These are phyloP conservation scores for Achlya hypogyna DNA, from an alignment of 352 stramenopile genomes.

Conservation along the genomic window DNA sequence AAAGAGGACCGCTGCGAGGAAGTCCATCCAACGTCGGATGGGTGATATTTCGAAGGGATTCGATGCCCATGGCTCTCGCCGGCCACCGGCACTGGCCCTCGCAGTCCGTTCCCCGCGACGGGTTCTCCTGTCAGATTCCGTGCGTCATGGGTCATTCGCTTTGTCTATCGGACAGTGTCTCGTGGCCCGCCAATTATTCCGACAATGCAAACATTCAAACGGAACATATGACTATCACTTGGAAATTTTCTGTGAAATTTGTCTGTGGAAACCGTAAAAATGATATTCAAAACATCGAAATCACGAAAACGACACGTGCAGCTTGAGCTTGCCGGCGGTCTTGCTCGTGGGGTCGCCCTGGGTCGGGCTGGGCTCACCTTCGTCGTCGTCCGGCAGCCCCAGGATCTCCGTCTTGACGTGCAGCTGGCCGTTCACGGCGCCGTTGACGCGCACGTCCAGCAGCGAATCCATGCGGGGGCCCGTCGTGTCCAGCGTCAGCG, in stretches of 20 bases:
- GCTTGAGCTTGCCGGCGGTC: slow-evolving; percentile 8
- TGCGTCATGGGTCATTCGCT: too few species aligned
- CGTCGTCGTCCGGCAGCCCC: slow-evolving; percentile 7
- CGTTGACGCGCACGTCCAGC: slow-evolving; percentile 11
- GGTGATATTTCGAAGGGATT: too few species aligned
- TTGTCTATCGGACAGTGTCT: too few species aligned
- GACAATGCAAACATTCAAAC: too few species aligned
- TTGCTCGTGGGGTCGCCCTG: neutral
- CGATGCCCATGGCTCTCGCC: too few species aligned
- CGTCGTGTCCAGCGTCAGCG: slow-evolving; percentile 1
- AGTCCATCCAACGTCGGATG: too few species aligned
- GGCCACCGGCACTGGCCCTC: too few species aligned
- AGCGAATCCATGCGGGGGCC: neutral
- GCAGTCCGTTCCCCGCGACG: too few species aligned
- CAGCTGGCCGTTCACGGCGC: slow-evolving; percentile 2
- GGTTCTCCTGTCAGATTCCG: too few species aligned
- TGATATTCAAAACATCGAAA: neutral
- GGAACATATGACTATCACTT: too few species aligned
- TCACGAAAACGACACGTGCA: neutral
- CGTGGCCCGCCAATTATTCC: too few species aligned
- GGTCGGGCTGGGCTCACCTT: neutral
- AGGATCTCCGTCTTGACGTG: slow-evolving; percentile 13
- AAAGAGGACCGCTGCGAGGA: too few species aligned
- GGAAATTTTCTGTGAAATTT: neutral
- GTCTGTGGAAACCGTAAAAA: neutral